Percentiles rank a stretch among this genome's conserved stretches.
Evolutionary conservation across 177 flowering plant species (phyloP).

Genomic region (Tripterygium wilfordii): DNA sequence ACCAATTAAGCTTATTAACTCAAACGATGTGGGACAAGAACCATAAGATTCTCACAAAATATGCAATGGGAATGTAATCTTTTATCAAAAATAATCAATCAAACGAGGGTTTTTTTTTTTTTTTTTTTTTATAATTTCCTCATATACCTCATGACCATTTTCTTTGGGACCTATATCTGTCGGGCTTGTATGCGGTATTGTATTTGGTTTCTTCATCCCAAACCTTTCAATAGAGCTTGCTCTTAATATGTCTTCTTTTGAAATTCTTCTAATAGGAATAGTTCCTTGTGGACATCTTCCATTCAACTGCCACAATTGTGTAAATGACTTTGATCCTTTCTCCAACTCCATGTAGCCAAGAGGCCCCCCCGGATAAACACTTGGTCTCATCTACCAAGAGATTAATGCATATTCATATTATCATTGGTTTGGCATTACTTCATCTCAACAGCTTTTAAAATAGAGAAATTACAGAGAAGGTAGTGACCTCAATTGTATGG

Average conservation of each 20-base stretch:
- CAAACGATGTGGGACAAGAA: no score
- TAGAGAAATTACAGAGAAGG: background rate
- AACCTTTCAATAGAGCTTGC: constrained; percentile 22
- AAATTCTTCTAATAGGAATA: constrained; percentile 30
- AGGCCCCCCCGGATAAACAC: constrained; percentile 68
- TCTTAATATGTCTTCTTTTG: constrained; percentile 23
- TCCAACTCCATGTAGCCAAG: constrained; percentile 36
- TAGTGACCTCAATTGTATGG: constrained; percentile 17
- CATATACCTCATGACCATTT: no score
- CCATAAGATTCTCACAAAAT: no score
- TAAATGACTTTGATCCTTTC: constrained; percentile 20
- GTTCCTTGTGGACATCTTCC: constrained; percentile 29
- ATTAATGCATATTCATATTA: background rate
- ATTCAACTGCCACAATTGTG: constrained; percentile 32
- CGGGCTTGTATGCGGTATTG: no score
- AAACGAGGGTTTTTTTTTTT: no score
- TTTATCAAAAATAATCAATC: no score
- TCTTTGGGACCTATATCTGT: no score
- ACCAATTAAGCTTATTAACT: no score
- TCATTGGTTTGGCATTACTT: background rate
- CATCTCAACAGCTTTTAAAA: background rate
- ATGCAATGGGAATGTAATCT: no score
- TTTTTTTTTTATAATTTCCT: no score
- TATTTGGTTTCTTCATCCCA: no score
- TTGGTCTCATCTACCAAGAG: constrained; percentile 61